phyloP scores from a whole-genome alignment of 2,329 filamentous ascomycete species.

The Colletotrichum karsti region DNA sequence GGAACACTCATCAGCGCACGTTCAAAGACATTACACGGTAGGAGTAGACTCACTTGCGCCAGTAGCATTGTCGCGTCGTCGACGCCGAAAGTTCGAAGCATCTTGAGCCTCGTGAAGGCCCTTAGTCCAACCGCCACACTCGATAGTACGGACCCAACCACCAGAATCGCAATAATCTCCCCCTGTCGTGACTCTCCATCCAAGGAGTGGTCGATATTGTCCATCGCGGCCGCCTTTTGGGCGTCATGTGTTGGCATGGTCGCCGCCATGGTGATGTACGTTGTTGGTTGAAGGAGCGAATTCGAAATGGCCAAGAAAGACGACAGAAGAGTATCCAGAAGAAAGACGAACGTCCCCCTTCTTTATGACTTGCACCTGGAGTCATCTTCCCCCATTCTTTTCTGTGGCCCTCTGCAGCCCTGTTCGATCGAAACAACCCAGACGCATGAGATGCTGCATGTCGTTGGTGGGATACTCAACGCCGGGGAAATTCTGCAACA shows the following conservation, averaged over 20 bases:
- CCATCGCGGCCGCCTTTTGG: background rate
- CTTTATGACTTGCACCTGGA: background rate
- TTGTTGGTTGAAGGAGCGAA: background rate
- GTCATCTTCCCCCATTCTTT: background rate
- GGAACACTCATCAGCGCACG: background rate
- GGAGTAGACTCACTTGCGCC: slow-evolving; percentile 24
- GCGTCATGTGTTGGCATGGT: background rate
- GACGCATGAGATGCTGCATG: background rate
- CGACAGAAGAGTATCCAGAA: background rate
- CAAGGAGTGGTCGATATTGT: slow-evolving; percentile 25
- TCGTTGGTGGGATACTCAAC: background rate
- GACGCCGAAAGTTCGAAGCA: slow-evolving; percentile 33
- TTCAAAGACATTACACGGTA: background rate
- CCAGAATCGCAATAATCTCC: slow-evolving; percentile 33
- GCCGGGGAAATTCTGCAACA: background rate
- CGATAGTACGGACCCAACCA: slow-evolving; percentile 32
- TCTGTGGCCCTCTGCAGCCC: background rate
- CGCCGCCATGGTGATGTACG: background rate
- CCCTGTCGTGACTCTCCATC: slow-evolving; percentile 31
- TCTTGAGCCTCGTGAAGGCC: slow-evolving; percentile 31
- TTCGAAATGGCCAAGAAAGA: background rate
- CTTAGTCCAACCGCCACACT: slow-evolving; percentile 32
- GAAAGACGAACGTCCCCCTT: background rate
- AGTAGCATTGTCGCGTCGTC: slow-evolving; percentile 35
- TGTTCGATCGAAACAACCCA: background rate